Conservation (phyloP, 306 rosid genomes). For the Cucurbita moschata region DNA sequence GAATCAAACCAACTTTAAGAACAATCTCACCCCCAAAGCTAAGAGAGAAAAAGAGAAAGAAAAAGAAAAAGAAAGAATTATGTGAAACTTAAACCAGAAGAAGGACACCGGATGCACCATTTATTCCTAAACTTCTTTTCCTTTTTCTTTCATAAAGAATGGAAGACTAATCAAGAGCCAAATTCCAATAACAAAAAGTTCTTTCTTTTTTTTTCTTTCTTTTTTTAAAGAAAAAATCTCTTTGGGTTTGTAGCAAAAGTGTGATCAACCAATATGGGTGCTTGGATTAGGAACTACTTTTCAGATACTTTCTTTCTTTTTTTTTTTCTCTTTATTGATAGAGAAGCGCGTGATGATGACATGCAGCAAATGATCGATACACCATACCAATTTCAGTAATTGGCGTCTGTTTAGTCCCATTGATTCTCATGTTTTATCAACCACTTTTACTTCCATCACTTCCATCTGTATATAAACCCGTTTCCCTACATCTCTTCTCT, state of each 20-base stretch:
- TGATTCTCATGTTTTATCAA: slow-evolving; percentile 8
- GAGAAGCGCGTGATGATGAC: slow-evolving; percentile 21
- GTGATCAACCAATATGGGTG: not conserved
- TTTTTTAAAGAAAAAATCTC: not conserved
- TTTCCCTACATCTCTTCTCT: not conserved
- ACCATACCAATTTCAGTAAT: slow-evolving; percentile 12
- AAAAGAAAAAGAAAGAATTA: not conserved
- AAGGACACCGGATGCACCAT: slow-evolving; percentile 3
- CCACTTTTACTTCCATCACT: slow-evolving; percentile 16
- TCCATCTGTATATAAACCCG: not conserved
- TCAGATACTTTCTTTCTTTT: slow-evolving; percentile 10
- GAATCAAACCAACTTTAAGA: not conserved
- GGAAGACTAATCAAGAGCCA: slow-evolving; percentile 1
- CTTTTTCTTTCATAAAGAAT: not conserved
- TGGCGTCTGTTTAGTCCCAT: slow-evolving; percentile 19
- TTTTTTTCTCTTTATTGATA: not conserved
- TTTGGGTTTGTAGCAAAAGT: not conserved
- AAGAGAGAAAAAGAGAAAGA: not conserved
- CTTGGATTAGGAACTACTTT: slow-evolving; percentile 36
- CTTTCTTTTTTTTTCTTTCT: too few relatives aligned
- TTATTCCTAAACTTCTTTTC: slow-evolving; percentile 3
- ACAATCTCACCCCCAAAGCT: not conserved
- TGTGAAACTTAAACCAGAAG: slow-evolving; percentile 16
- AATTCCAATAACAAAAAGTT: not conserved
- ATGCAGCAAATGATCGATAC: slow-evolving; percentile 5